Percentiles rank a stretch among this genome's conserved stretches.
Evolutionary conservation across 352 stramenopile species (phyloP).

Genomic region (Pythium oligandrum): DNA sequence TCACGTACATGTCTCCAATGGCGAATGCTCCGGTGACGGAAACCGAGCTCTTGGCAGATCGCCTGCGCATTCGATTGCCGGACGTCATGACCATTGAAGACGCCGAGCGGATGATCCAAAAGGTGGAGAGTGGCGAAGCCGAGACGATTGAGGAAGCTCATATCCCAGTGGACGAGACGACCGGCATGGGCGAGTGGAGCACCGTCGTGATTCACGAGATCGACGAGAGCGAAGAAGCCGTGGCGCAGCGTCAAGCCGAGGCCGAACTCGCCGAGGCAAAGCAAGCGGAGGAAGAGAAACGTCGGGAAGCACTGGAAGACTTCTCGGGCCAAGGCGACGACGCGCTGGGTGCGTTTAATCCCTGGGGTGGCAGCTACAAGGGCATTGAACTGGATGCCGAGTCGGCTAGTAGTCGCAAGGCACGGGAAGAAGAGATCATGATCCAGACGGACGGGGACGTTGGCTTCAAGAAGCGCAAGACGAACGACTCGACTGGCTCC

Average conservation of each 20-base stretch:
- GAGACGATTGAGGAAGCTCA: conserved; percentile 29
- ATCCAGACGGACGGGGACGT: conserved; percentile 48
- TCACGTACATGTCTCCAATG: conserved; percentile 59
- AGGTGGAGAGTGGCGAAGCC: conserved; percentile 26
- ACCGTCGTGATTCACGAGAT: conserved; percentile 71
- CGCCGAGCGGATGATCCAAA: conserved; percentile 58
- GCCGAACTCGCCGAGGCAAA: conserved; percentile 34
- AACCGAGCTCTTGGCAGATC: conserved; percentile 42
- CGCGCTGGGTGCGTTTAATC: conserved; percentile 74
- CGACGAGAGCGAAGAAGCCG: conserved; percentile 66
- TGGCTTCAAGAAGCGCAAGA: conserved; percentile 66
- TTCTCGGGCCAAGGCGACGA: conserved; percentile 65
- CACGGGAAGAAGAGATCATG: conserved; percentile 46
- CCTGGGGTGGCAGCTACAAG: conserved; percentile 82
- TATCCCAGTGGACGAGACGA: conserved; percentile 43
- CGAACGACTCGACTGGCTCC: neutral
- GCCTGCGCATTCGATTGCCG: conserved; percentile 66
- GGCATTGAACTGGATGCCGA: conserved; percentile 60
- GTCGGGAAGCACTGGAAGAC: conserved; percentile 56
- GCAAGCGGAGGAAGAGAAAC: conserved; percentile 43
- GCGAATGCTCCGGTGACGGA: conserved; percentile 37
- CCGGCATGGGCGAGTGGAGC: conserved; percentile 79
- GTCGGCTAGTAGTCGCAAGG: conserved; percentile 12
- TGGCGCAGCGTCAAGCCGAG: conserved; percentile 41
- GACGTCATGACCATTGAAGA: conserved; percentile 53